These are phyloP conservation scores for Fusarium torreyae DNA, from an alignment of 2,329 filamentous ascomycete genomes.

Conservation along the genomic window DNA sequence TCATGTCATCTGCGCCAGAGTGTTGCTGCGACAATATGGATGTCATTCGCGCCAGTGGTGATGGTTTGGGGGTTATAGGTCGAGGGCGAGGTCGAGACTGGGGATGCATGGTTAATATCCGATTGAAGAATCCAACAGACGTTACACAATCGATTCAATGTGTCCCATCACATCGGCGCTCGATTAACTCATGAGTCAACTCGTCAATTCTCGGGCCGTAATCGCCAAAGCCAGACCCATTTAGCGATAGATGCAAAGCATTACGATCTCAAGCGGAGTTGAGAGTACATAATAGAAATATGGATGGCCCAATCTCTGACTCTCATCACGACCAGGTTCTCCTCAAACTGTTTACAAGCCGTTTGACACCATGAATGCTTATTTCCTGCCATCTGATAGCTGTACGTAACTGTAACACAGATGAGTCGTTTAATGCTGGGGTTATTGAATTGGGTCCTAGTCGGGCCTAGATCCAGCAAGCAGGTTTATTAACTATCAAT, in stretches of 20 bases:
- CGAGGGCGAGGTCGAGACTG: not conserved
- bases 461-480: conserved; percentile 5
- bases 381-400: conserved; percentile 24
- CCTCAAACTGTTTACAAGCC: conserved; percentile 23
- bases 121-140: not conserved
- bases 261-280: conserved; percentile 26
- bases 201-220: conserved; percentile 14
- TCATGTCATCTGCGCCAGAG: conserved; percentile 4
- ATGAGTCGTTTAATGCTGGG: not conserved
- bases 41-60: not conserved
- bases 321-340: conserved; percentile 32
- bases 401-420: conserved; percentile 30
- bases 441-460: conserved; percentile 5
- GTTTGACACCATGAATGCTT: conserved; percentile 36
- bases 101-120: conserved; percentile 10
- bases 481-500: conserved; percentile 5
- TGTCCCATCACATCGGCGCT: not conserved
- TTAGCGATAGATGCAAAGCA: too few species aligned
- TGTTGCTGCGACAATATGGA: conserved; percentile 4
- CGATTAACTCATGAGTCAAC: conserved; percentile 17
- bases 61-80: not conserved
- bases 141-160: not conserved
- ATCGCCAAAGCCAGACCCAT: conserved; percentile 1
- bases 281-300: conserved; percentile 37
- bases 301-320: conserved; percentile 2